These are phyloP conservation scores for Pythium scleroteichum DNA, from an alignment of 352 stramenopile species.

Conservation along the genomic window DNA sequence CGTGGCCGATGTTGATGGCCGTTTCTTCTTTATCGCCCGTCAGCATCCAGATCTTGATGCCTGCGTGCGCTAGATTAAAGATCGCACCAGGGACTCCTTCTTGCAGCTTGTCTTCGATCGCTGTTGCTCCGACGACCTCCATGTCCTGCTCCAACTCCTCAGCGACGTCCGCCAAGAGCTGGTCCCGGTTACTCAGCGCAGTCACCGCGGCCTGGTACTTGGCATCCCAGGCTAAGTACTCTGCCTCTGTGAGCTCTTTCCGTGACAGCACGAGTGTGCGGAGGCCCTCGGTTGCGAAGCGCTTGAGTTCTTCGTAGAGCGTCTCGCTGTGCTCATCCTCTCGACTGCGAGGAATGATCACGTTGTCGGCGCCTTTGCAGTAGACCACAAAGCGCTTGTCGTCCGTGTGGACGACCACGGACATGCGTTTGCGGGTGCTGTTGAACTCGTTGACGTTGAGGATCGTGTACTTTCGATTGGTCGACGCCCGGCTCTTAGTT, in stretches of 20 bases:
- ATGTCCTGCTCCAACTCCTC: slow-evolving; percentile 73
- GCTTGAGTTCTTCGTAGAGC: slow-evolving; percentile 59
- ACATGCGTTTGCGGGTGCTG: slow-evolving; percentile 98
- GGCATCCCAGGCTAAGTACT: slow-evolving; percentile 68
- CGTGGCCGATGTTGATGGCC: slow-evolving; percentile 92
- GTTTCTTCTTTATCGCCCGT: slow-evolving; percentile 95
- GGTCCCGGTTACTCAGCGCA: slow-evolving; percentile 55
- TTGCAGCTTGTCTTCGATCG: slow-evolving; percentile 94
- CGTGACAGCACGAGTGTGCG: slow-evolving; percentile 78
- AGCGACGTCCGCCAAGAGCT: slow-evolving; percentile 52
- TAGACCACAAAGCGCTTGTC: slow-evolving; percentile 53
- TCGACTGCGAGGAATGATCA: slow-evolving; percentile 72
- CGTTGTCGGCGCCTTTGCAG: slow-evolving; percentile 85
- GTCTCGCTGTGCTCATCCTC: slow-evolving; percentile 33
- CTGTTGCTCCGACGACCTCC: slow-evolving; percentile 86
- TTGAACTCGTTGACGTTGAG: slow-evolving; percentile 87
- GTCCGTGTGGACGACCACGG: slow-evolving; percentile 85
- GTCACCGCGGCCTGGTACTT: slow-evolving; percentile 65
- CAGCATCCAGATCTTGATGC: slow-evolving; percentile 96
- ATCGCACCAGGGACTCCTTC: slow-evolving; percentile 88
- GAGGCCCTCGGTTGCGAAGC: slow-evolving; percentile 82
- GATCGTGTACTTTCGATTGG: slow-evolving; percentile 51
- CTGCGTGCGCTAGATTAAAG: slow-evolving; percentile 78
- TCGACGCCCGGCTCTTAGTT: slow-evolving; percentile 37
- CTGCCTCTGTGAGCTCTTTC: slow-evolving; percentile 50